Evolutionary conservation across 352 stramenopile genomes (phyloP).

Genomic region (Hyaloperonospora brassicae): DNA sequence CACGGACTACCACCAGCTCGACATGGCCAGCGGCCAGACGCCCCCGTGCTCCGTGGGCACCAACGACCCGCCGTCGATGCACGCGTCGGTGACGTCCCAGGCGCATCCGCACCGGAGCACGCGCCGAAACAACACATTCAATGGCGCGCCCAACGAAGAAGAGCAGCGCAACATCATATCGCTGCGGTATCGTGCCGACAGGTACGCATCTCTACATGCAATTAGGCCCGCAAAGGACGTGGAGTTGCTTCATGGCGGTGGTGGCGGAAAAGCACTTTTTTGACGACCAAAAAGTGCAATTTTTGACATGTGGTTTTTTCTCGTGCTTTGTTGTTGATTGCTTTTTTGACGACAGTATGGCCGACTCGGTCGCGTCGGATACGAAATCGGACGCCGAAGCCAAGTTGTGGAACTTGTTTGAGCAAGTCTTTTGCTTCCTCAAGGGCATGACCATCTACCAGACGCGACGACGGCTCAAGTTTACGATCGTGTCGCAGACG

Average conservation of each 20-base stretch:
- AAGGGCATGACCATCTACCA: conserved; percentile 87
- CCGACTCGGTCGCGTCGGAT: conserved; percentile 69
- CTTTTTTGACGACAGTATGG: conserved; percentile 39
- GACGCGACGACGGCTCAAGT: conserved; percentile 66
- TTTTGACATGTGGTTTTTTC: too few relatives aligned
- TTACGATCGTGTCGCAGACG: conserved; percentile 81
- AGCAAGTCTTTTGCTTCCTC: conserved; percentile 82
- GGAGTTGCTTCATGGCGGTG: too few relatives aligned
- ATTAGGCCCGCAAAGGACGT: too few relatives aligned
- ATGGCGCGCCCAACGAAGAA: conserved; percentile 46
- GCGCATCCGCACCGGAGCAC: conserved; percentile 31
- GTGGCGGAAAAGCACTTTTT: conserved; percentile 1
- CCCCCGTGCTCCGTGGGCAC: conserved; percentile 3
- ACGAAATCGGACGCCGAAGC: conserved; percentile 46
- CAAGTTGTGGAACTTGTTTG: conserved; percentile 73
- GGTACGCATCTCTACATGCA: conserved; percentile 11
- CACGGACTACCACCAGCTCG: conserved; percentile 57
- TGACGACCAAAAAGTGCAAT: not conserved
- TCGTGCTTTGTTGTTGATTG: not conserved
- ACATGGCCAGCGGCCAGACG: conserved; percentile 19
- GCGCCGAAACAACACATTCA: conserved; percentile 68
- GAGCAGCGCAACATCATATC: conserved; percentile 85
- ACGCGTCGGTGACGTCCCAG: conserved; percentile 18
- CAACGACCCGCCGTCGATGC: conserved; percentile 1
- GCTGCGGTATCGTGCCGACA: conserved; percentile 74